A percentile compares a stretch with the other conserved stretches of the same genome.
Conservation (phyloP, 495 filamentous ascomycete species). For the Aspergillus bridgeri region DNA sequence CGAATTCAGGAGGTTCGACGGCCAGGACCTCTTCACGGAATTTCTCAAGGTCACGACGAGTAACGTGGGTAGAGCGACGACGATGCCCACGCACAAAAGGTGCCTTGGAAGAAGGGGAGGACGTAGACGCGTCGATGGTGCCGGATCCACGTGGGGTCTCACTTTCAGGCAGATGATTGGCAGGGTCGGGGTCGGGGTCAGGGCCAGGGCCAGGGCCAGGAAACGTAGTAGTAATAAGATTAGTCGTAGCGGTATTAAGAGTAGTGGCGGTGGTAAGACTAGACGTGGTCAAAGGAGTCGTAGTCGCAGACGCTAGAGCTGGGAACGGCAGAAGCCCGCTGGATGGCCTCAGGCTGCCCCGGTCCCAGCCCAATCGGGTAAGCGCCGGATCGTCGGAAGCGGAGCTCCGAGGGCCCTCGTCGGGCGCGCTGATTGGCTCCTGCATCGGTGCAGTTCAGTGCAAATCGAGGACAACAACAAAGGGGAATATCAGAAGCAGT, state of each 20-base stretch:
- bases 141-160: constrained; percentile 18
- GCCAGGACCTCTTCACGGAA: constrained; percentile 43
- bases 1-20: constrained; percentile 30
- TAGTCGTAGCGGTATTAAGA: background rate
- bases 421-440: background rate
- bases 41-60: constrained; percentile 42
- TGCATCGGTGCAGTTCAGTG: background rate
- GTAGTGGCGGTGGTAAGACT: background rate
- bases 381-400: constrained; percentile 24
- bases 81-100: constrained; percentile 44
- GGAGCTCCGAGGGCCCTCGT: constrained; percentile 9
- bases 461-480: too few relatives aligned
- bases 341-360: background rate
- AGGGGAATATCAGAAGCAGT: too few relatives aligned
- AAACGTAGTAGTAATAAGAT: background rate
- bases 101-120: constrained; percentile 36
- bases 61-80: constrained; percentile 47
- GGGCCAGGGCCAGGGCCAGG: background rate
- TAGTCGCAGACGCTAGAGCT: background rate
- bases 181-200: background rate
- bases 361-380: constrained; percentile 22
- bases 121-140: constrained; percentile 36
- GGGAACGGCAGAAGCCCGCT: background rate
- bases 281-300: constrained; percentile 1
- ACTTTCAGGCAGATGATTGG: background rate